Evolutionary conservation across 2,329 filamentous ascomycete species (phyloP).

Genomic region (Cadophora sp.): DNA sequence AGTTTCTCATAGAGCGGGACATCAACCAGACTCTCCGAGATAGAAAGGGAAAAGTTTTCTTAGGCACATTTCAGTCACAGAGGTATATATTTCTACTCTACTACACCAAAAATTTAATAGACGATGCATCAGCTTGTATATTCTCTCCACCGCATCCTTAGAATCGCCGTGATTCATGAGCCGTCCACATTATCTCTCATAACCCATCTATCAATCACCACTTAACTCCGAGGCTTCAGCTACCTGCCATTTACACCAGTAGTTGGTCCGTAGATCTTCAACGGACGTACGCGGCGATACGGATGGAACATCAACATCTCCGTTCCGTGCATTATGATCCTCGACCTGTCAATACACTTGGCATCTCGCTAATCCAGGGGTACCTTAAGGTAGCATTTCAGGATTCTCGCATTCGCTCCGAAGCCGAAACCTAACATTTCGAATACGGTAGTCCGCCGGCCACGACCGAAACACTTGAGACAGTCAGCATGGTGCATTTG

Average conservation of each 20-base stretch:
- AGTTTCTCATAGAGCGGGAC: background rate
- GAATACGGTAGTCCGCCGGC: no score
- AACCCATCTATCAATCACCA: no score
- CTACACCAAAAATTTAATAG: conserved; percentile 6
- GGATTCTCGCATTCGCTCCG: no score
- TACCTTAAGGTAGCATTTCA: background rate
- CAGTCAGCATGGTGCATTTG: no score
- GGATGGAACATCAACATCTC: background rate
- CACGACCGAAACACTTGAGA: no score
- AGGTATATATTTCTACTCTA: conserved; percentile 2
- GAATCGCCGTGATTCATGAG: no score
- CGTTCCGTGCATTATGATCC: conserved; percentile 9
- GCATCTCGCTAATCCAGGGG: background rate
- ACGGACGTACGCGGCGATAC: background rate
- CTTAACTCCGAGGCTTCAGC: no score
- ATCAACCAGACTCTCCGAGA: background rate
- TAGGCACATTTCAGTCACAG: background rate
- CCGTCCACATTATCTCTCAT: no score
- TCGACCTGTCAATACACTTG: background rate
- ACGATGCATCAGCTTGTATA: background rate
- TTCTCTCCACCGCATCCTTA: no score
- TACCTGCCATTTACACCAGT: no score
- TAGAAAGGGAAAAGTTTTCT: background rate
- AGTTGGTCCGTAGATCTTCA: background rate
- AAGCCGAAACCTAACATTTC: no score